These are phyloP conservation scores for Colletotrichum filicis DNA, from an alignment of 2,329 filamentous ascomycete genomes.

Conservation along the genomic window DNA sequence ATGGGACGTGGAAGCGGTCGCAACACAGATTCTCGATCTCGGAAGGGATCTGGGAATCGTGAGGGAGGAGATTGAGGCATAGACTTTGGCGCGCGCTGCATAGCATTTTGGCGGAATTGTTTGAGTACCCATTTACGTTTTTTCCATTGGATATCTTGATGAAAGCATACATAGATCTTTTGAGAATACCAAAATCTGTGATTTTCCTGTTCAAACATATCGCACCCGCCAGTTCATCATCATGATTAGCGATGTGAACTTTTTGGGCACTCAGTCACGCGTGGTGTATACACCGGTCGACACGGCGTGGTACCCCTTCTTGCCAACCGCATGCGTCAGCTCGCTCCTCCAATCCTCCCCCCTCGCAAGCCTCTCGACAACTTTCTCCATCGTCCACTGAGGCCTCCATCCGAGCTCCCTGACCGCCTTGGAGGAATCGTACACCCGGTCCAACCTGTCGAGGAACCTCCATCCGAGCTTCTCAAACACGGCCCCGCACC, in stretches of 20 bases:
- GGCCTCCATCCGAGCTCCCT: constrained; percentile 55
- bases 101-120: constrained; percentile 2
- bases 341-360: constrained; percentile 53
- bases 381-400: constrained; percentile 51
- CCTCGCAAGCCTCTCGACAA: constrained; percentile 45
- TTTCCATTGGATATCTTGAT: not conserved
- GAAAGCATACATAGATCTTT: constrained; percentile 3
- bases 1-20: constrained; percentile 69
- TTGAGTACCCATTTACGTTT: not conserved
- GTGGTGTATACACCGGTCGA: constrained; percentile 56
- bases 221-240: not conserved
- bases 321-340: constrained; percentile 51
- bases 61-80: constrained; percentile 6
- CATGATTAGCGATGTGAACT: not conserved
- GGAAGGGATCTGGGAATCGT: constrained; percentile 49
- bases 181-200: constrained; percentile 13
- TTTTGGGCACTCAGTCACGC: constrained; percentile 36
- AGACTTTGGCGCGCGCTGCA: not conserved
- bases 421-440: constrained; percentile 54
- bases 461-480: constrained; percentile 50
- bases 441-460: constrained; percentile 54
- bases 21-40: constrained; percentile 61
- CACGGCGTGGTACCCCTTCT: constrained; percentile 55
- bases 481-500: constrained; percentile 44
- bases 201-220: not conserved